Percentiles rank a stretch among this genome's conserved stretches.
phyloP scores from a whole-genome alignment of 225 moss, liverwort and hornwort genomes.

The Antitrichia curtipendula region DNA sequence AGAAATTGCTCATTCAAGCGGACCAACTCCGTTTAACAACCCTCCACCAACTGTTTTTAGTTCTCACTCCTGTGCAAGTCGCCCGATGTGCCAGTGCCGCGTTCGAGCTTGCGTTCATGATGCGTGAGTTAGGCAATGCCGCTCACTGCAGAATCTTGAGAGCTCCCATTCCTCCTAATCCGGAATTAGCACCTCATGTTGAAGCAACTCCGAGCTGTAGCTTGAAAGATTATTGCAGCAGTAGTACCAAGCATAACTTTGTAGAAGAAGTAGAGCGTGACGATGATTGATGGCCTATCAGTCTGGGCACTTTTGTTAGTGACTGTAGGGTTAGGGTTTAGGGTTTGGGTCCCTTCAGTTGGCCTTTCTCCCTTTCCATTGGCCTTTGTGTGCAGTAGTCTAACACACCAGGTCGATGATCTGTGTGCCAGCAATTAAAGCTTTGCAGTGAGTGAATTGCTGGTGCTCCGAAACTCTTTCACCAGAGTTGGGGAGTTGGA shows the following conservation, averaged over 20 bases:
- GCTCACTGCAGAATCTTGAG: background rate
- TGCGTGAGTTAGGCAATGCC: constrained; percentile 14
- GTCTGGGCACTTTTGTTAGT: background rate
- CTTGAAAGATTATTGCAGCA: background rate
- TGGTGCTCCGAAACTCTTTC: background rate
- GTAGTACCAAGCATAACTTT: background rate
- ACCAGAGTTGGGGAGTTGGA: constrained; percentile 1
- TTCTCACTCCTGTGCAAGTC: constrained; percentile 28
- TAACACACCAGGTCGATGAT: constrained; percentile 3
- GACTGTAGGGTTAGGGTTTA: background rate
- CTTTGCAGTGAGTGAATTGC: constrained; percentile 1
- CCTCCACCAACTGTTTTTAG: constrained; percentile 34
- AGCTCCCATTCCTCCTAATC: background rate
- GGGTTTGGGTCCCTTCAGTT: background rate
- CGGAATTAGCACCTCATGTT: background rate
- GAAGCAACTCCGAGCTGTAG: background rate
- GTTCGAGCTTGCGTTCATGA: constrained; percentile 33
- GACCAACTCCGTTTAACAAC: constrained; percentile 41
- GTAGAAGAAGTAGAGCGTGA: background rate
- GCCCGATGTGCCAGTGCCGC: constrained; percentile 25
- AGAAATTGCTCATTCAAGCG: constrained; percentile 30
- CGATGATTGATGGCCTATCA: constrained; percentile 18
- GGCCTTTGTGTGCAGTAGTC: background rate
- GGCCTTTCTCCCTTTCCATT: background rate
- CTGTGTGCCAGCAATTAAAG: constrained; percentile 6